A percentile compares a stretch with the other conserved stretches of the same genome.
phyloP scores from a whole-genome alignment of 306 rosid genomes.

The Gillenia trifoliata region DNA sequence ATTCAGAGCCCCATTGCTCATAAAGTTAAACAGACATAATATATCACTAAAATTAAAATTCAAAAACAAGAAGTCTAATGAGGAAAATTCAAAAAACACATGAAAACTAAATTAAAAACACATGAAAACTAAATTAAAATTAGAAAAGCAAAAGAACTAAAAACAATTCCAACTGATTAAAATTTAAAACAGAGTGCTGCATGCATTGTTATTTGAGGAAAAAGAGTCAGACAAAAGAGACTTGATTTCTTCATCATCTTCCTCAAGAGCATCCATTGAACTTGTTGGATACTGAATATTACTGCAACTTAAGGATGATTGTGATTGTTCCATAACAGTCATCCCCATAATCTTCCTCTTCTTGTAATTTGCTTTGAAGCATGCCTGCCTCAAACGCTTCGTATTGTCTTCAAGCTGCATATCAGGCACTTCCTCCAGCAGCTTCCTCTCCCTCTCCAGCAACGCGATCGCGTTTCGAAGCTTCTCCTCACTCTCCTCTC shows the following conservation, averaged over 20 bases:
- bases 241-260: constrained; percentile 31
- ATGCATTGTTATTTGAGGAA: constrained; percentile 1
- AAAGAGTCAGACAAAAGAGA: constrained; percentile 29
- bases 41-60: neutral
- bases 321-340: neutral
- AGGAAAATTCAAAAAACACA: too few species aligned
- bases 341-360: constrained; percentile 52
- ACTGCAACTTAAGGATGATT: neutral
- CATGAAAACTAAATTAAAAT: neutral
- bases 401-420: constrained; percentile 52
- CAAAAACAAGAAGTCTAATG: neutral
- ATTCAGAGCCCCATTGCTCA: neutral
- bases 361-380: constrained; percentile 89
- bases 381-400: constrained; percentile 77
- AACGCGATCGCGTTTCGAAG: constrained; percentile 42
- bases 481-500: constrained; percentile 35
- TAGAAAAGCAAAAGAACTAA: neutral
- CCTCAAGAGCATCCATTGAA: constrained; percentile 6
- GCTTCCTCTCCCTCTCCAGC: constrained; percentile 65
- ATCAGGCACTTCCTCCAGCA: constrained; percentile 76
- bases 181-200: neutral
- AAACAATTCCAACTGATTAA: neutral
- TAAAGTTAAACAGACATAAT: neutral
- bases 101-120: neutral
- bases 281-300: neutral